Evolutionary conservation across 805 yeast species (phyloP), one percentile per base, ranked within the genome.

Genomic region (Lipomyces lipofer): DNA sequence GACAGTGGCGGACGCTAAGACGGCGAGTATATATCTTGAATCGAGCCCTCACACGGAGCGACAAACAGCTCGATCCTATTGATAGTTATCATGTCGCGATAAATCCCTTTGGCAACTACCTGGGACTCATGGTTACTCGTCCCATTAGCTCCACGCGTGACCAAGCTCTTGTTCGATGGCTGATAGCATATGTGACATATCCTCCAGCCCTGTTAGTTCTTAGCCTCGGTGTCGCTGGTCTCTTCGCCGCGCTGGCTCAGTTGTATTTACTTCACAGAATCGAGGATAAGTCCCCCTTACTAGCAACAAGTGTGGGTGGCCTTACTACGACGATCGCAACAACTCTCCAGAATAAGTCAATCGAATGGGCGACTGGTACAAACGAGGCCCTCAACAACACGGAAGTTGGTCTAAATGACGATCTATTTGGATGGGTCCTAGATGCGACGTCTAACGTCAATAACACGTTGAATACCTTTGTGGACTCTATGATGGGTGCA

Each of bases 401-500:
- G 38, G 83, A 86, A 64, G 58, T 59, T 1, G 66, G 67, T 2
- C 69, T 90, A 29, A 94, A 94, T 68, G 71, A 75, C 2, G 79
- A 83, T 33, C 59, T 89, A 13, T 81, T 91, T 57, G 86, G 87
- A 0, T 80, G 86, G 80, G 75, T 88, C 0, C 74, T 76, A 49
- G 73, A 74, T 1, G 77, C 89, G 0, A 79, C 94, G 0, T 63
- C 67, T 0, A 67, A 84, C 0, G 69, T 89, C 1, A 88, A 88
- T 64, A 58, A 69, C 7, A 86, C 96, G 0, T 73, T 88, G 1
- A 69, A 76, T 19, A 70, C 68, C 1, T 84, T 90, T 67, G 75
- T 85, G 47, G 70, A 66, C 2, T 75, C 72, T n/a, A 78, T 91
- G 73, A 84, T 86, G 65, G 63, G 66, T 2, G 82, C 82, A 0